Base-by-base conservation (phyloP, 306 rosid genomes). In the Prunus salicina region DNA sequence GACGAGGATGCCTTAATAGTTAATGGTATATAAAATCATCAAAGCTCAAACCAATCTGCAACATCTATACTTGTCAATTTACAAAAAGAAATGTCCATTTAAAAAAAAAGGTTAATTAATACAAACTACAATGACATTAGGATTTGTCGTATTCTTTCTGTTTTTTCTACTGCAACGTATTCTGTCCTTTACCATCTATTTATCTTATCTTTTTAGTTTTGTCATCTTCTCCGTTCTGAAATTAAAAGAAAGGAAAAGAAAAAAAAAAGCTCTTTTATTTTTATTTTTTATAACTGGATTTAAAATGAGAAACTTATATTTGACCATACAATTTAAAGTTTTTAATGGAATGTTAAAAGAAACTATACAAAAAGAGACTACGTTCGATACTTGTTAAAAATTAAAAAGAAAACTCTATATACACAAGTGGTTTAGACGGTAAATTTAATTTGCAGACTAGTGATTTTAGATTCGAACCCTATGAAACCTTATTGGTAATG, bases 391-490 rank as follows among this genome's bases (percentile, higher is more conserved):
- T n/a, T 55, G 14, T 55, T 55, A n/a, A 19, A 55, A 55, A n/a
- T 11, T 19, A 55, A 8, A 18, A 19, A 53, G 25, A 19, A 55
- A 55, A 55, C 60, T n/a, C 24, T 8, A 55, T 30, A 19, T 55
- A 10, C 1, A 55, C 24, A 55, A 55, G 25, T 55, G 25, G 9
- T 8, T 55, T 30, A 8, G 25, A 55, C 3, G 25, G 60, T 2
- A 25, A 53, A 55, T 20, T 55, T 55, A 30, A 30, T 32, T 38
- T 38, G 9, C 9, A 38, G 2, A 1, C 0, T 38, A 38, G 2
- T 38, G 2, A 2, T 38, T 0, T 38, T 7, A 38, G 0, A 8
- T 38, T 38, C 0, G 2, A 38, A 38, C 0, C 0, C 0, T 0
- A 7, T 38, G 2, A 1, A 0, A 6, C 43, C 2, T 38, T 6